Evolutionary conservation across 2,329 filamentous ascomycete species (phyloP), one percentile per base, ranked within the genome.

Genomic region (Calonectria honghensis): DNA sequence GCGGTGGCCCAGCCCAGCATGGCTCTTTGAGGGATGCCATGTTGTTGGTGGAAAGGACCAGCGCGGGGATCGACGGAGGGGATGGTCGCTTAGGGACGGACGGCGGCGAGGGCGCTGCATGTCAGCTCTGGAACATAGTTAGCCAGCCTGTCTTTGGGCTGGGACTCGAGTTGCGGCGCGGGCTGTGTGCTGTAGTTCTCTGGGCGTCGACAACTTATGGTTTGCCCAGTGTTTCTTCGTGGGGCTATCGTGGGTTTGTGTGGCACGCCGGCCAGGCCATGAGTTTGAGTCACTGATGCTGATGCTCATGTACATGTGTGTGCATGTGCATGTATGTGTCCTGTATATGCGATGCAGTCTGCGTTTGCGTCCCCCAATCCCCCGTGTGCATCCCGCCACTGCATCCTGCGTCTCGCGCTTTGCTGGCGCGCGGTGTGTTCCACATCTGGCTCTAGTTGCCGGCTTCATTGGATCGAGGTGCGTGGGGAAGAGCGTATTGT

Each of bases 1-100:
- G 57, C 39, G 57, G 54, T 75, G 70, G 68, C 70, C 74, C 75
- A 77, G 78, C 78, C 74, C 75, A 77, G 78, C 78, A 77, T 68
- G 75, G 45, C 68, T 63, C 39, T 20, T 35, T 35, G 75, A 57
- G 13, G 45, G 16, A 61, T 48, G 41, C 64, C 67, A 57, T 51
- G 57, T 35, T 35, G 32, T 48, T 65, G 73, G 68, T 48, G 32
- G 31, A 68, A 72, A 41, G 29, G 45, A 24, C n/a, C 29, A 27
- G 57, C 35, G 37, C 57, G 57, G 35, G 35, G 57, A 63, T 63
- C 57, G 57, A 63, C 57, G 27, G 35, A 63, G 57, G 24, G 20
- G 10, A 29, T 63, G 57, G 57, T 63, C 57, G 57, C 57, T 63
- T 63, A 41, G 24, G 57, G 57, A 63, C 24, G 31, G 45, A n/a